Base-by-base conservation (phyloP, 441 rosid genomes). In the Adansonia gregorii region DNA sequence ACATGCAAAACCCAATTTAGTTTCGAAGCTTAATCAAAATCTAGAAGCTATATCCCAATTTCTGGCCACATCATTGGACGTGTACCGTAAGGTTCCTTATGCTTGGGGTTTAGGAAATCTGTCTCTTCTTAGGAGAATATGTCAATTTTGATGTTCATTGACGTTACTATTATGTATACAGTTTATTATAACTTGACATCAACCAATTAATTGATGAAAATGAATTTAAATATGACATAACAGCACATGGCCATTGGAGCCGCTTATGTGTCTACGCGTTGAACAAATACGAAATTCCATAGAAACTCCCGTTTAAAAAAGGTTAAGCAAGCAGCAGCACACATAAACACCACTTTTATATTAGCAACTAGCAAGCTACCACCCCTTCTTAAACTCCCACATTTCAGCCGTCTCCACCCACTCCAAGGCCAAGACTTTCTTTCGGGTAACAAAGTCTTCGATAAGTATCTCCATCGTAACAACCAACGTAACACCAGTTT, bases 401-500 rank as follows among this genome's bases (percentile, higher is more conserved):
- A 12, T 14, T 63, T 61, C 67, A 12, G 6, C 3, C 43, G 8
- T 12, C 9, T 27, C 45, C 41, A 27, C 0, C 39, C 45, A 27
- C 35, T 2, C 35, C 54, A 49, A 17, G n/a, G 52, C 52, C 51
- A 35, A 6, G 68, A 35, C 10, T 64, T 64, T 64, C 48, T 64
- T n/a, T 15, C 1, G 20, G 11, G 1, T 35, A 64, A 39, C 68
- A 41, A 41, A 66, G 2, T 41, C 51, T 66, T 66, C 41, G 49
- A 41, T 19, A 51, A 67, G 49, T n/a, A 67, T 67, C 71, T 63
- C 51, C 46, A 24, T 15, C 69, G 69, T 65, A 8, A 8, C 3
- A n/a, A 65, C 69, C 51, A 49, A 49, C 14, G 24, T 9, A 3
- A 3, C 12, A 39, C 49, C 69, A 8, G 2, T n/a, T 65, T 39